phyloP scores from a whole-genome alignment of 1,284 basidiomycete genomes.

The Boletellus sp. region DNA sequence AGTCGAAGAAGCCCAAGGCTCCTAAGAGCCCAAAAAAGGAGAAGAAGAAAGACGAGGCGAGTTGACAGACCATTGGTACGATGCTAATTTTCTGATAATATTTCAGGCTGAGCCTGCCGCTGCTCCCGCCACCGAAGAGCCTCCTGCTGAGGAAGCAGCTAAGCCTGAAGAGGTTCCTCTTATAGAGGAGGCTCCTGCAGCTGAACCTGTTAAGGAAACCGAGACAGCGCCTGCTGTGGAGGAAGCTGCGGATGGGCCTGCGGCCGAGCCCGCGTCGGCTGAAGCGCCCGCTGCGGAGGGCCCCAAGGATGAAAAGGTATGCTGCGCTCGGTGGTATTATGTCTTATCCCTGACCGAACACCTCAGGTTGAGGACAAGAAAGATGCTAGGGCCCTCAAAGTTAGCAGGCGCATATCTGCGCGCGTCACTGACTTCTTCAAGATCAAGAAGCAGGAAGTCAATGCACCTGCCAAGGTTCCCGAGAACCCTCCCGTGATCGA shows the following conservation, averaged over 20 bases:
- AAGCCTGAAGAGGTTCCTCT: conserved; percentile 39
- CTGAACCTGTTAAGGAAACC: conserved; percentile 56
- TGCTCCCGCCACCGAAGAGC: conserved; percentile 40
- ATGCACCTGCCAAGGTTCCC: conserved; percentile 78
- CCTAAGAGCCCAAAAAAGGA: conserved; percentile 52
- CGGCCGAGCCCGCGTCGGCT: conserved; percentile 9
- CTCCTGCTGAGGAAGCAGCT: conserved; percentile 35
- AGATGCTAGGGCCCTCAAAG: conserved; percentile 50
- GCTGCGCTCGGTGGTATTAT: neutral
- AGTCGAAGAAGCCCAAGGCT: conserved; percentile 46
- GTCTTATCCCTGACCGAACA: conserved; percentile 1
- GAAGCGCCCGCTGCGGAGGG: conserved; percentile 40
- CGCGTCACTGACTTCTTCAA: conserved; percentile 80
- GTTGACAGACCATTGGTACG: neutral
- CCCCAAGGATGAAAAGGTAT: conserved; percentile 62
- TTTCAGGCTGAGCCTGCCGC: conserved; percentile 17
- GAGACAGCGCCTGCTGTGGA: conserved; percentile 31
- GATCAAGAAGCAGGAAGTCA: conserved; percentile 63
- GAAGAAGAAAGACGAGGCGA: conserved; percentile 75
- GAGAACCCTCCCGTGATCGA: conserved; percentile 78
- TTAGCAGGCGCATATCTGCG: conserved; percentile 71
- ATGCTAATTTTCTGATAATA: conserved; percentile 1
- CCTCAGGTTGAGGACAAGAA: conserved; percentile 45
- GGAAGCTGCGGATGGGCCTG: conserved; percentile 16
- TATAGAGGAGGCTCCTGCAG: conserved; percentile 29